Evolutionary conservation across 805 yeast species (phyloP).

Genomic region (Hanseniaspora osmophila): DNA sequence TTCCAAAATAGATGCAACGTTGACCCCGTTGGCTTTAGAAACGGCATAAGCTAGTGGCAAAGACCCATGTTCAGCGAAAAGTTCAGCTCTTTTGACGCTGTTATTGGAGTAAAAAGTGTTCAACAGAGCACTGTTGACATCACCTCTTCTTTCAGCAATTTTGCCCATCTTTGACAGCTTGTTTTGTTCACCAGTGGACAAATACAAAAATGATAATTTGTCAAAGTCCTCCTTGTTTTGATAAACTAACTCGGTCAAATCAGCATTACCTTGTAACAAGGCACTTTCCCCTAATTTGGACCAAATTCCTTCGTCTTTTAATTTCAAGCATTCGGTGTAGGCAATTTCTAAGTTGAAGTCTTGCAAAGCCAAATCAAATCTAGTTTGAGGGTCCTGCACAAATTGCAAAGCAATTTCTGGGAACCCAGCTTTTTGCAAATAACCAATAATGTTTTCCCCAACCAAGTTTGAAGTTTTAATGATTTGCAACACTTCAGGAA

Average conservation of each 20-base stretch:
- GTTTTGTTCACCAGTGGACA: slow-evolving; percentile 65
- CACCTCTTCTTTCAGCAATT: slow-evolving; percentile 82
- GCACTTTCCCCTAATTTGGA: slow-evolving; percentile 76
- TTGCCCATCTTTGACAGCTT: slow-evolving; percentile 73
- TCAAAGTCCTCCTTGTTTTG: slow-evolving; percentile 82
- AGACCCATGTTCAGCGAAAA: slow-evolving; percentile 66
- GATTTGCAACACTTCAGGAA: slow-evolving; percentile 79
- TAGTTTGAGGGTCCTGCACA: slow-evolving; percentile 89
- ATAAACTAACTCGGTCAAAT: slow-evolving; percentile 71
- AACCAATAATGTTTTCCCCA: slow-evolving; percentile 93
- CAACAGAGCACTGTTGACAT: slow-evolving; percentile 64
- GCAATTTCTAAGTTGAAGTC: slow-evolving; percentile 83
- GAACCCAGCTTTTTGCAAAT: slow-evolving; percentile 85
- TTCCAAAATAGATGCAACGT: slow-evolving; percentile 56
- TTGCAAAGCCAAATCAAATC: slow-evolving; percentile 90
- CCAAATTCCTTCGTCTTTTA: slow-evolving; percentile 63
- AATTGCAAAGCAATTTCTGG: slow-evolving; percentile 96
- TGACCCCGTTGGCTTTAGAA: slow-evolving; percentile 76
- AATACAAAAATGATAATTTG: slow-evolving; percentile 76
- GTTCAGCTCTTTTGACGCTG: slow-evolving; percentile 57
- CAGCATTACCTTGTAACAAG: slow-evolving; percentile 73
- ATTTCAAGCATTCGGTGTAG: slow-evolving; percentile 68
- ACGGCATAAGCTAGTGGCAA: slow-evolving; percentile 83
- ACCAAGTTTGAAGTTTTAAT: slow-evolving; percentile 82
- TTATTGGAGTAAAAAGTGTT: slow-evolving; percentile 69